These are phyloP conservation scores for Thalassiosira livingstoniorum DNA, from an alignment of 352 stramenopile species.

Conservation along the genomic window DNA sequence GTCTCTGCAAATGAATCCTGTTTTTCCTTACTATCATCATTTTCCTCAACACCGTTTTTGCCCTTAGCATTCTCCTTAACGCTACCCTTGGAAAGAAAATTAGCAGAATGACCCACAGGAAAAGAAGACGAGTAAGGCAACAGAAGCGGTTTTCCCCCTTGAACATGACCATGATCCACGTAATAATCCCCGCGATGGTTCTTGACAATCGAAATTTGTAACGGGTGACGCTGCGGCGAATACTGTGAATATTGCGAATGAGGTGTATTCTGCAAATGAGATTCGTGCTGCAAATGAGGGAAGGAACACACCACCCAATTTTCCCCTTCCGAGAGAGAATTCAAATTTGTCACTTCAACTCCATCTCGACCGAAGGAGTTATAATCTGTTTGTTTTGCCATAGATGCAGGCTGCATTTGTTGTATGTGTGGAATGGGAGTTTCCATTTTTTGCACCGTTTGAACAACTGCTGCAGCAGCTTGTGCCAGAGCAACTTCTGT, in stretches of 20 bases:
- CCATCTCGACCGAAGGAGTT: background rate
- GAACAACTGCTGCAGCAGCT: too few species aligned
- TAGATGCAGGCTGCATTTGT: background rate
- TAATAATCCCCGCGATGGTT: background rate
- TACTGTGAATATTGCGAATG: too few species aligned
- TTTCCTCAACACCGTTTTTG: too few species aligned
- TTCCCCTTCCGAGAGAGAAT: background rate
- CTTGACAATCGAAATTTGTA: background rate
- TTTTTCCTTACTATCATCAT: too few species aligned
- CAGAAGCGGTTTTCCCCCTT: too few species aligned
- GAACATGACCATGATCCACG: background rate
- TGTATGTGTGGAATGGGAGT: background rate
- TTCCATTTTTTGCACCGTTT: background rate
- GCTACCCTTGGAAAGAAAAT: too few species aligned
- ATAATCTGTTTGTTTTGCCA: background rate
- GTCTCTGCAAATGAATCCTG: too few species aligned
- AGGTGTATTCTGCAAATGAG: too few species aligned
- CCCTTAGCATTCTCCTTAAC: too few species aligned
- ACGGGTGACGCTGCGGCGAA: background rate
- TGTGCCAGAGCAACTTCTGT: too few species aligned
- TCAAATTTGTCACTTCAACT: background rate
- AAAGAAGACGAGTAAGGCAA: too few species aligned
- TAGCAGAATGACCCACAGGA: too few species aligned
- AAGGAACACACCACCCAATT: conserved; percentile 1
- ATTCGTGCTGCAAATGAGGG: background rate